Evolutionary conservation across 495 filamentous ascomycete species (phyloP), one percentile per base, ranked within the genome.

Genomic region (Podospora didyma): DNA sequence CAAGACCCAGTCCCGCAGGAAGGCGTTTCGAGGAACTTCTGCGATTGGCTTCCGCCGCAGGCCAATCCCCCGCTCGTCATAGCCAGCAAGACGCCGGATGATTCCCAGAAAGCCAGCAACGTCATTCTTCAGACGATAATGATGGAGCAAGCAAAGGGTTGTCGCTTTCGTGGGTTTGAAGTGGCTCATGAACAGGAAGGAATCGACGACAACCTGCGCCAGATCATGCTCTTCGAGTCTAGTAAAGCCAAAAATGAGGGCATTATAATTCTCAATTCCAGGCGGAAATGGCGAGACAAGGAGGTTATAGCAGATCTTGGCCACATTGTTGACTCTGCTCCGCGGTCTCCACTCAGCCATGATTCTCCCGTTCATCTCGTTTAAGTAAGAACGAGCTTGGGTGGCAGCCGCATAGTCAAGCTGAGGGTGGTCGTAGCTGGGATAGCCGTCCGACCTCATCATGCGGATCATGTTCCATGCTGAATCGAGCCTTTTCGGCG

Each of bases 261-360:
- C 72, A 61, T 89, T 89, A 72, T 85, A 90, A 11, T 84, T 90
- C 31, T 78, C 63, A 16, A 86, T 74, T 50, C 76, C 78, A 2
- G 87, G 87, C 5, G 85, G 78, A 3, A 79, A 67, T 4, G 69
- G 57, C 4, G 77, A 82, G 3, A 79, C 69, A 12, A 89, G 74
- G 2, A 92, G 68, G 66, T 87, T 86, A 62, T 85, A 85, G 68
- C 83, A 88, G 23, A 92, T 78, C 60, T 82, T 85, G 2, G 75
- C 77, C 9, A 86, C 65, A 26, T 73, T 62, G 16, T 48, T 46
- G 42, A 64, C 62, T 24, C 61, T 54, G 9, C 53, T 41, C 7
- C 3, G 47, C 6, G 22, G 34, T 0, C n/a, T 42, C 64, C 68
- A 72, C 2, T 64, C 51, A n/a, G 58, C 58, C 23, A 77, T 63